Evolutionary conservation across 108 stramenopile genomes (phyloP).

Genomic region (Conticribra guillardii): DNA sequence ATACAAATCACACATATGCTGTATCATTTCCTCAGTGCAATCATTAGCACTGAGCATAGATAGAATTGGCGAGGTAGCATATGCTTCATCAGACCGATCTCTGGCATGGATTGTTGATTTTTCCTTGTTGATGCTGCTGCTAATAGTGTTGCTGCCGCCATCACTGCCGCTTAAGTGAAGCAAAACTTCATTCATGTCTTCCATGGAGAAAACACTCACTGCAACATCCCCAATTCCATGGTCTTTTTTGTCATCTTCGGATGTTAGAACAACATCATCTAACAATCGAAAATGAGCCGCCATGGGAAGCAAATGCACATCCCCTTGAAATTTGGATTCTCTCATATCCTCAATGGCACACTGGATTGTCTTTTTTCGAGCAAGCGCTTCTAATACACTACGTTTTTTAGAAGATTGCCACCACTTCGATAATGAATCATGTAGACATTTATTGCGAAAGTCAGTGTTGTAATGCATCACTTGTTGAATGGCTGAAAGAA

Average conservation of each 20-base stretch:
- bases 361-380: slow-evolving; percentile 13
- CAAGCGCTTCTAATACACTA: background rate
- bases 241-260: background rate
- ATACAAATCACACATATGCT: slow-evolving; percentile 24
- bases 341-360: slow-evolving; percentile 29
- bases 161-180: background rate
- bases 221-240: background rate
- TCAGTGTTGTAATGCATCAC: slow-evolving; percentile 38
- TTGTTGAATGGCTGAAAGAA: slow-evolving; percentile 29
- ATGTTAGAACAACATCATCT: slow-evolving; percentile 2
- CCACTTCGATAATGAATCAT: slow-evolving; percentile 5
- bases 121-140: background rate
- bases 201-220: slow-evolving; percentile 24
- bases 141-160: background rate
- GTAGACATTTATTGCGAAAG: slow-evolving; percentile 24
- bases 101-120: slow-evolving; percentile 13
- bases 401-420: background rate
- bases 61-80: slow-evolving; percentile 39
- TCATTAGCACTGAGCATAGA: slow-evolving; percentile 23
- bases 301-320: slow-evolving; percentile 34
- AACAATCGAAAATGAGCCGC: slow-evolving; percentile 31
- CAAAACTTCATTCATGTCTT: slow-evolving; percentile 12
- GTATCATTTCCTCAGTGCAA: slow-evolving; percentile 34
- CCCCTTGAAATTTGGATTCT: slow-evolving; percentile 18
- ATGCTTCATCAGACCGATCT: slow-evolving; percentile 24